Evolutionary conservation across 2,329 filamentous ascomycete genomes (phyloP), one percentile per base, ranked within the genome.

Genomic region (Fusarium incarnatum): DNA sequence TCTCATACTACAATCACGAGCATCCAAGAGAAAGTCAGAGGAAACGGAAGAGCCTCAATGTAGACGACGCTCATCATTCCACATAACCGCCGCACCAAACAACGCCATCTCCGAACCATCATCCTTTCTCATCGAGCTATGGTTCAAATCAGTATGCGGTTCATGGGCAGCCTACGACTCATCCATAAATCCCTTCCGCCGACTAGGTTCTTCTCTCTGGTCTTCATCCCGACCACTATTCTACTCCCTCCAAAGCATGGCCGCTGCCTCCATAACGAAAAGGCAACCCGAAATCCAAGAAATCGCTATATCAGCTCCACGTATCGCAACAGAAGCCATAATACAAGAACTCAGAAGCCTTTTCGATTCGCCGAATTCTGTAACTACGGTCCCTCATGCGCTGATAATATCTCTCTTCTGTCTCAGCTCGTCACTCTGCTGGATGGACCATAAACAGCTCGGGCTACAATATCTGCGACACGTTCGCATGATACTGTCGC

Each of bases 151-250:
- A 1, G 70, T 72, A 2, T 72, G 70, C 34, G 64, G 70, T 5
- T 62, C 67, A 7, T 72, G 70, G 70, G 70, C 70, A 45, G 70
- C 70, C 9, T 73, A 73, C 20, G 70, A 73, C 28, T 73, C 70
- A 1, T 70, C 70, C 0, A 46, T 37, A 11, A 73, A 73, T 28
- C 70, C 70, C 0, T 73, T 73, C 11, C 70, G 70, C 12, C 54
- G 41, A 2, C 40, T 73, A 0, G 68, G 67, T 0, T 73, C 70
- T 0, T 73, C 67, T 0, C 32, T 73, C 3, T 73, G 70, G 70
- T 37, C 55, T 0, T 68, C 67, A 1, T 73, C 70, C 0, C 18
- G 59, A 0, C 67, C 59, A 18, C 40, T 73, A 0, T 73, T 73
- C 23, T 73, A 73, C 13, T 73, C 70, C 4, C 60, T 73, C 2